These are phyloP conservation scores for Haplosporangium sp. DNA, from an alignment of 371 early-diverging fungal species.

Conservation along the genomic window DNA sequence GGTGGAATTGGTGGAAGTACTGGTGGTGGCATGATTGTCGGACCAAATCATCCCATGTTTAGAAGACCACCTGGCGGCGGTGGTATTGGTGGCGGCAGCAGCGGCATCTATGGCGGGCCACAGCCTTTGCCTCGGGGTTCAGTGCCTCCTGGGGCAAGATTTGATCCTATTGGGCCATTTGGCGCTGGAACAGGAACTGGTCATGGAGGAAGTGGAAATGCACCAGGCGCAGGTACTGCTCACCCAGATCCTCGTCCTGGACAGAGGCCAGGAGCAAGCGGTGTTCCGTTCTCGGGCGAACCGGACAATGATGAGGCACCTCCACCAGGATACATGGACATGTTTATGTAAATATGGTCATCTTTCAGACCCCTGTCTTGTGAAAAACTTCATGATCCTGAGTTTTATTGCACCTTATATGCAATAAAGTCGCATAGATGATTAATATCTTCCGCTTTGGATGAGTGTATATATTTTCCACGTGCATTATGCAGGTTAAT, in stretches of 20 bases:
- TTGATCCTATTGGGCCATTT: conserved; percentile 93
- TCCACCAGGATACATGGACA: conserved; percentile 78
- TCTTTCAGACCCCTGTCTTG: too few species aligned
- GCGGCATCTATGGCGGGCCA: conserved; percentile 62
- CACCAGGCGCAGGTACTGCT: conserved; percentile 58
- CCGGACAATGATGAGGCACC: conserved; percentile 83
- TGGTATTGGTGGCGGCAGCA: conserved; percentile 16
- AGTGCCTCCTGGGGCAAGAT: conserved; percentile 95
- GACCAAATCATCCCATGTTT: conserved; percentile 94
- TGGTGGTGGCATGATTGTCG: conserved; percentile 89
- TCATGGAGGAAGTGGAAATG: conserved; percentile 37
- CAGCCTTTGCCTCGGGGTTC: conserved; percentile 73
- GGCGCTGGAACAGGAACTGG: conserved; percentile 60
- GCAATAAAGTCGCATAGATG: too few species aligned
- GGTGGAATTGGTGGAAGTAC: conserved; percentile 44
- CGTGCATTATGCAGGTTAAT: too few species aligned
- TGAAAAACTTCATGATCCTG: too few species aligned
- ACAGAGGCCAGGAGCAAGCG: conserved; percentile 44
- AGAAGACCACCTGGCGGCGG: conserved; percentile 56
- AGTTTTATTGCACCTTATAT: too few species aligned
- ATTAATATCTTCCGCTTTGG: too few species aligned
- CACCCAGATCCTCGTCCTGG: conserved; percentile 54
- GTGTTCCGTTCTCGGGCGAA: conserved; percentile 68
- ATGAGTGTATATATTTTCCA: too few species aligned
- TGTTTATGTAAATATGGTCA: conserved; percentile 65